Base-by-base conservation (phyloP, 441 rosid species). In the Adansonia grandidieri region DNA sequence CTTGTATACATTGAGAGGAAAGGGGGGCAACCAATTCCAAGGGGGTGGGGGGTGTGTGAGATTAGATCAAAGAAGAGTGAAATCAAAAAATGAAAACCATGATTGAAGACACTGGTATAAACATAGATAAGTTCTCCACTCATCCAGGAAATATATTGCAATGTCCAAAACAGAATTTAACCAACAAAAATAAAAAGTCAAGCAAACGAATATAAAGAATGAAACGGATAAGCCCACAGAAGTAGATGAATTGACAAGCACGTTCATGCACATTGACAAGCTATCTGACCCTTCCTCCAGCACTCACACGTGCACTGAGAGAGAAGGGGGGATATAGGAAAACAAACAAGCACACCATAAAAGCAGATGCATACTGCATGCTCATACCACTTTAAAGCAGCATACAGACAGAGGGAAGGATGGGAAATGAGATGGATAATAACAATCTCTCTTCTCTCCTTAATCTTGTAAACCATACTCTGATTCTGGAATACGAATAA, bases 21-120 rank as follows among this genome's bases (percentile, higher is more conserved):
- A 37, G 48, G 15, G 75, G 9, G 62, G 51, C 64, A 72, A 72
- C 75, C 75, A 72, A 56, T 72, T 54, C 75, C 64, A 56, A 72
- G 48, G 42, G 40, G 6, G 42, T 37, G 6, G 42, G 42, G 42
- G 42, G 42, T 37, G 42, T 37, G 42, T 37, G 6, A 37, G 42
- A 37, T 37, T 37, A 37, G 42, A 37, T 73, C 53, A 73, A 73
- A 57, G 20, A 73, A 6, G 66, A 57, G 24, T 22, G 66, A 22
- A 19, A 42, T 40, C 32, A 42, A 42, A 42, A 37, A 57, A 56
- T 45, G 53, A 73, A 56, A 57, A 73, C 51, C 11, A 19, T 37
- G 65, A 56, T 24, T 73, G 54, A 57, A 73, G 66, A 42, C 53
- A 19, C 53, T 73, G 10, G 54, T 71, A 71, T 71, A 54, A 54